Conservation (phyloP, 2,329 filamentous ascomycete species). For the Chaetomiaceae sp. region DNA sequence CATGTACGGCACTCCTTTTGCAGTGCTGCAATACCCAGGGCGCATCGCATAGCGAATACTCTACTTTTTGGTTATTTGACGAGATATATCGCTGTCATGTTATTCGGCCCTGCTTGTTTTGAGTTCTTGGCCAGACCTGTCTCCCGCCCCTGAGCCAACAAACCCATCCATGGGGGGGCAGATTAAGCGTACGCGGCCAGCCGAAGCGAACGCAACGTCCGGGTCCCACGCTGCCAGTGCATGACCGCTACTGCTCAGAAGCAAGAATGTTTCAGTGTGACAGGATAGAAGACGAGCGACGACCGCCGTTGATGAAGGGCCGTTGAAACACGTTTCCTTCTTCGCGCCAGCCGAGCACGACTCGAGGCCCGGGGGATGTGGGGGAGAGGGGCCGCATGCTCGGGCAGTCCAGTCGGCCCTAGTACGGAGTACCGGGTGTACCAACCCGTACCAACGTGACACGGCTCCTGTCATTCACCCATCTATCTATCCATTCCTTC, state of each 20-base stretch:
- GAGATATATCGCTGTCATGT: background rate
- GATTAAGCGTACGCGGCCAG: background rate
- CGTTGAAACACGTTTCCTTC: too few relatives aligned
- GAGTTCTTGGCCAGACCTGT: background rate
- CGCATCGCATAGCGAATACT: background rate
- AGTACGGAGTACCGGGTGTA: too few relatives aligned
- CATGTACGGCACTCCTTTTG: background rate
- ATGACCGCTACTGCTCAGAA: background rate
- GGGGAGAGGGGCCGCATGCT: too few relatives aligned
- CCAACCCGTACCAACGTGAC: too few relatives aligned
- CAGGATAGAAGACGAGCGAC: background rate
- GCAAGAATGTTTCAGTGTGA: background rate
- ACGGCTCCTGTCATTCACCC: too few relatives aligned
- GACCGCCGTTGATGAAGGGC: too few relatives aligned
- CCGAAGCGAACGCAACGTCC: constrained; percentile 9
- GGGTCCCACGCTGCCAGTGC: background rate
- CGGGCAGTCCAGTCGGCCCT: too few relatives aligned
- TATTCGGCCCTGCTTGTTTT: too few relatives aligned
- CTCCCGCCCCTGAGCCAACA: background rate
- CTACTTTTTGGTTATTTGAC: background rate
- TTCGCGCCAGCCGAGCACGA: too few relatives aligned
- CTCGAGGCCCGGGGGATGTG: too few relatives aligned
- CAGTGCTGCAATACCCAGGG: constrained; percentile 2
- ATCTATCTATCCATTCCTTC: too few relatives aligned
- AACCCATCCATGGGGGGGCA: too few relatives aligned